Percentiles rank a stretch among this genome's conserved stretches.
phyloP scores from a whole-genome alignment of 352 stramenopile species.

The Aphanomyces invadans region DNA sequence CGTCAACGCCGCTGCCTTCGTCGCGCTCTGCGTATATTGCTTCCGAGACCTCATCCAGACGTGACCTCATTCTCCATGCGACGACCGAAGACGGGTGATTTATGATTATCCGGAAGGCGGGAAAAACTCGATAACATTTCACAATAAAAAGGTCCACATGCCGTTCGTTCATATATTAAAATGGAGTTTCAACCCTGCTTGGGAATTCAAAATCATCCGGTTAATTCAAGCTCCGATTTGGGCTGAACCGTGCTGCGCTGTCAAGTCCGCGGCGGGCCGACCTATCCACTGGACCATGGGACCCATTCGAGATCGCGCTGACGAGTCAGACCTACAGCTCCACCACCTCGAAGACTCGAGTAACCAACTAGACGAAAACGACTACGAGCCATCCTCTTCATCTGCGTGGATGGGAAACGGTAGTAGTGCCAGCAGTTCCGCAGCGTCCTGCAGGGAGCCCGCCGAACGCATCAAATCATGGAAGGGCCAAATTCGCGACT shows the following conservation, averaged over 20 bases:
- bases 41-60: background rate
- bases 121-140: background rate
- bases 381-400: background rate
- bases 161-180: too few relatives aligned
- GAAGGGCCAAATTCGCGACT: background rate
- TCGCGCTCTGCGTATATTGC: conserved; percentile 1
- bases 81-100: too few relatives aligned
- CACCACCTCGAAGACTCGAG: background rate
- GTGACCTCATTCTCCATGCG: background rate
- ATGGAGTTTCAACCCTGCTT: background rate
- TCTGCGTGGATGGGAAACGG: background rate
- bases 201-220: background rate
- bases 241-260: too few relatives aligned
- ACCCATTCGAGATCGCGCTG: background rate
- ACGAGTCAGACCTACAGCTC: conserved; percentile 4
- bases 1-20: background rate
- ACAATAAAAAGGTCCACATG: too few relatives aligned
- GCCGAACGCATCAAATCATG: background rate
- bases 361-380: background rate
- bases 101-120: background rate
- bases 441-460: background rate
- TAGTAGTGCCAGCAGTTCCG: background rate
- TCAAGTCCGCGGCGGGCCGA: too few relatives aligned
- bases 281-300: too few relatives aligned
- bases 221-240: background rate